Conservation (phyloP, 306 rosid genomes). For the Carpinus fangiana region DNA sequence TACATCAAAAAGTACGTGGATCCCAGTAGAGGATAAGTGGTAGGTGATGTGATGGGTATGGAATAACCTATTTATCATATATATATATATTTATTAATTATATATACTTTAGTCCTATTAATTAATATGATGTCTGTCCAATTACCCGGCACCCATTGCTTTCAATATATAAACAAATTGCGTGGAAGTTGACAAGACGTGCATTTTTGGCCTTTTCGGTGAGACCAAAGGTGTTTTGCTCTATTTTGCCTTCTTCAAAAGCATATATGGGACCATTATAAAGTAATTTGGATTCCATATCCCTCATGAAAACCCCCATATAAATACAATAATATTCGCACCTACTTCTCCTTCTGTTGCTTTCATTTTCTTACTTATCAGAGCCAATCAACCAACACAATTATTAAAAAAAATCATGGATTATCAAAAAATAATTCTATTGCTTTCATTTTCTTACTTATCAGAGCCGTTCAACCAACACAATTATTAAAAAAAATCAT, state of each 20-base stretch:
- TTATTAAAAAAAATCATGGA: too few relatives aligned
- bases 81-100: background rate
- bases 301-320: too few relatives aligned
- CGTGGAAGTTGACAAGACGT: background rate
- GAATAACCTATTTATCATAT: too few relatives aligned
- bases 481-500: too few relatives aligned
- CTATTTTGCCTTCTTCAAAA: background rate
- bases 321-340: too few relatives aligned
- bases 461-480: too few relatives aligned
- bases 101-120: background rate
- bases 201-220: background rate
- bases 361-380: too few relatives aligned
- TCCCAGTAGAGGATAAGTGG: background rate
- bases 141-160: background rate
- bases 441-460: too few relatives aligned
- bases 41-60: background rate
- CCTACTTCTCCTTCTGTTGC: too few relatives aligned
- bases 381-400: too few relatives aligned
- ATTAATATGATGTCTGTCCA: background rate
- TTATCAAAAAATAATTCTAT: too few relatives aligned
- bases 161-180: background rate
- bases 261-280: background rate
- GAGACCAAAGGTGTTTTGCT: background rate
- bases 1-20: background rate
- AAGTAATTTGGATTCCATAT: background rate